Base-by-base conservation (phyloP, 805 yeast genomes). In the Ogataea glucozyma region DNA sequence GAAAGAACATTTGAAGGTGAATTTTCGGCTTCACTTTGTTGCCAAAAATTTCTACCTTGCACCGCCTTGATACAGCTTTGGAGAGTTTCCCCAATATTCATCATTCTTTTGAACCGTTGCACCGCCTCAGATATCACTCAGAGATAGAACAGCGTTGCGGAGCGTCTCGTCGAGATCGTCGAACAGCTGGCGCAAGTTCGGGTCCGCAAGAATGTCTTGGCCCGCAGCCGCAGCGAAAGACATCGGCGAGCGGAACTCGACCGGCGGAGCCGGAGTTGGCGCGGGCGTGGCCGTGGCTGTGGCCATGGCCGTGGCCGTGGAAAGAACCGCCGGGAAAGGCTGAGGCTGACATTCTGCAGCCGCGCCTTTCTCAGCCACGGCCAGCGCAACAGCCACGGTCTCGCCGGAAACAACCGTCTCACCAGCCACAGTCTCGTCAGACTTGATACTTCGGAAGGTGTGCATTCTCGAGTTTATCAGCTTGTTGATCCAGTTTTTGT, bases 101-200 rank as follows among this genome's bases (percentile, higher is more conserved):
- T 13, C 38, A 34, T 22, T 22, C 30, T 22, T 34, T 27, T 29
- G 23, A 26, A 20, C 21, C 31, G 31, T 31, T 17, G 16, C 16
- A 16, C 3, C n/a, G 3, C 22, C 9, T 43, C 24, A 43, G 24
- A 38, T 33, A 29, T 46, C 46, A 19, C 23, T 42, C 14, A 46
- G 34, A 10, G 49, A 41, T 4, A 40, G 36, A 22, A 47, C 21
- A 10, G 50, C 43, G 17, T 37, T 36, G n/a, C 46, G 29, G 4
- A 50, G 24, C 3, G 47, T 33, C 12, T 42, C 46, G 27, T 45
- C 51, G 16, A 51, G 40, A 20, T 51, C 54, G 20, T 40, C 41
- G 23, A 48, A 46, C 18, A 51, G 33, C 26, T 41, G 41, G 3
- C 31, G 26, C n/a, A 47, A 16, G 18, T 38, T 19, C 10, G 34